Base-by-base conservation (phyloP, 2,329 filamentous ascomycete genomes). In the Xylogone sp. region DNA sequence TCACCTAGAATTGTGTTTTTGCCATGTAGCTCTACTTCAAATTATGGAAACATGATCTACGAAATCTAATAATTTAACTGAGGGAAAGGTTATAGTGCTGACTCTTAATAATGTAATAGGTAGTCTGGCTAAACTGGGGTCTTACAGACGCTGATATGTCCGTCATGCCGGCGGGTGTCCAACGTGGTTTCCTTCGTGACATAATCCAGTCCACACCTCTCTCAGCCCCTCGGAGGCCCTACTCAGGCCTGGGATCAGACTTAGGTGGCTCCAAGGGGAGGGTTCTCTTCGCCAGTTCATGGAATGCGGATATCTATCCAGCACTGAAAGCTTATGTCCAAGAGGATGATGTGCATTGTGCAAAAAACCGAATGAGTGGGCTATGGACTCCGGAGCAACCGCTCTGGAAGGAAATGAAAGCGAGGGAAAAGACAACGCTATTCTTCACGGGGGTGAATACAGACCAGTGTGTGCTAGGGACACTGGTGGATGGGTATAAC, bases 371-470 rank as follows among this genome's bases (percentile, higher is more conserved):
- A 19, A 78, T 83, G 69, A 79, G 75, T 19, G 82, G 79, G 2
- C 66, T 84, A 46, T 83, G 79, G 77, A 70, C 69, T 21, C 59
- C 65, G 8, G 61, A 61, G 10, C 75, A 75, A 43, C 67, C 69
- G 7, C 66, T 78, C 44, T 71, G 71, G 49, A 63, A 65, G 39
- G 72, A 69, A 39, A 62, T 82, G 47, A 64, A 42, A 56, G 69
- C 45, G 68, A 68, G 50, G 21, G 51, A 45, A 0, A 73, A 72
- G 52, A 72, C 56, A 43, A 83, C 78, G 4, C 60, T 83, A 43
- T 59, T 84, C 19, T 82, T 84, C 55, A 67, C 76, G 1, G 81
- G 81, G 0, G 80, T 83, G 12, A 84, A 84, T 59, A 82, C 80
- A 2, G 80, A 84, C 64, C 79, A 83, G 61, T 83, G 81, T 59